A percentile compares a stretch with the other conserved stretches of the same genome.
Conservation (phyloP, 2,329 filamentous ascomycete species). For the Epichloe sibirici region DNA sequence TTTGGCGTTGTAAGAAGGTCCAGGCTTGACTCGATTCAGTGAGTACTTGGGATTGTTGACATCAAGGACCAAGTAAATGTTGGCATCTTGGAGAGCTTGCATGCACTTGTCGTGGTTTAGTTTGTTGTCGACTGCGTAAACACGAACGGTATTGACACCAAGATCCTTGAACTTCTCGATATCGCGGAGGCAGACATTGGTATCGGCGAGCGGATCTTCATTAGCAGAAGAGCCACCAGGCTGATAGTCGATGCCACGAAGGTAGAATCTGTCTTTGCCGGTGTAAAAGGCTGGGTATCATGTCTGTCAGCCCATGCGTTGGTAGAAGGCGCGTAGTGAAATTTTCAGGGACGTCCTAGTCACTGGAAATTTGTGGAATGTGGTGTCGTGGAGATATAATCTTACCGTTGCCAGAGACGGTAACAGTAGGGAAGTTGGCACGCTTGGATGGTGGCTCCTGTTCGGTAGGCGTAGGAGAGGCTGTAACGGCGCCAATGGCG, state of each 20-base stretch:
- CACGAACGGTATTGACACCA: conserved; percentile 81
- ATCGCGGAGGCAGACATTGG: conserved; percentile 60
- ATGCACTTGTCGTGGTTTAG: conserved; percentile 76
- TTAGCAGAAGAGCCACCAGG: conserved; percentile 45
- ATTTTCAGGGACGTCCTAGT: neutral
- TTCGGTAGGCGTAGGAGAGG: conserved; percentile 37
- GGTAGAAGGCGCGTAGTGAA: neutral
- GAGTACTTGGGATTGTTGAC: conserved; percentile 87
- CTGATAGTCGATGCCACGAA: conserved; percentile 51
- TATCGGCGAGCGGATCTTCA: conserved; percentile 66
- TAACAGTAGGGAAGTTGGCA: conserved; percentile 35
- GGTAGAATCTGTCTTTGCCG: conserved; percentile 41
- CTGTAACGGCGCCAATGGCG: conserved; percentile 30
- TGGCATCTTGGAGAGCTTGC: conserved; percentile 64
- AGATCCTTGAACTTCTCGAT: conserved; percentile 72
- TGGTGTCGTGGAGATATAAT: too few species aligned
- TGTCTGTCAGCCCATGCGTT: neutral
- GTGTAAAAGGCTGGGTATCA: conserved; percentile 38
- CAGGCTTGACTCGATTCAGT: conserved; percentile 69
- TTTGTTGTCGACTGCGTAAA: conserved; percentile 87
- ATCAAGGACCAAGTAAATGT: conserved; percentile 85
- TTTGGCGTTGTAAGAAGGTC: conserved; percentile 68
- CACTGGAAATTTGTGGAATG: neutral
- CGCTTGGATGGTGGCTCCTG: conserved; percentile 38
- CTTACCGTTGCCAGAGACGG: conserved; percentile 45